Base-by-base conservation (phyloP, 2,329 filamentous ascomycete species). In the Zymoseptoria brevis region DNA sequence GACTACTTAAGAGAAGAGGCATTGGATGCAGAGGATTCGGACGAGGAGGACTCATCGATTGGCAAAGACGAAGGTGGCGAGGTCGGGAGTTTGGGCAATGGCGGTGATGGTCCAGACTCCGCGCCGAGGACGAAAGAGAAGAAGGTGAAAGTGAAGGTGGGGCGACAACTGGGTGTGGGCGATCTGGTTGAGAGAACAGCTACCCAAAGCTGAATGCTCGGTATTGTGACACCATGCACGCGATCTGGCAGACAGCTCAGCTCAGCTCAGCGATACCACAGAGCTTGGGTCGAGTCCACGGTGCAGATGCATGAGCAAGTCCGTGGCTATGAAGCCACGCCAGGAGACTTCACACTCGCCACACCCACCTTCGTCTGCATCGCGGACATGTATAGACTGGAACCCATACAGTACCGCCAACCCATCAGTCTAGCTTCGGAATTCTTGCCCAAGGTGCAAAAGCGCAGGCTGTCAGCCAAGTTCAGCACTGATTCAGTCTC, bases 131-230 rank as follows among this genome's bases (percentile, higher is more conserved):
- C 74, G 59, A 76, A 76, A 63, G 75, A 75, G 68, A 86, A 83
- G 73, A 89, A 88, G 84, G 81, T 88, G 64, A 92, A 90, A 77
- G 89, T 95, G 61, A 92, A 90, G 76, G 88, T 96, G 55, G 92
- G 92, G 16, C 80, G 90, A 68, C 82, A 80, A 0, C 72, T 95
- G 54, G 92, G 92, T 1, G 91, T 96, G 0, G 88, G 73, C 1
- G 87, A 87, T 66, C 74, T 91, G 70, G 86, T 91, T 21, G 87
- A 91, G 78, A 60, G 66, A 55, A 58, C 61, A 24, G 58, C 62
- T 35, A 54, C 56, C 16, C 55, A 60, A 52, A 41, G 56, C 8
- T 45, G 35, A 45, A 45, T n/a, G 35, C 35, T n/a, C 16, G 11
- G 11, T n/a, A n/a, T n/a, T n/a, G 3, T 11, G 16, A 45, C 13